Conservation (phyloP, 306 rosid species). For the Myrica gale region DNA sequence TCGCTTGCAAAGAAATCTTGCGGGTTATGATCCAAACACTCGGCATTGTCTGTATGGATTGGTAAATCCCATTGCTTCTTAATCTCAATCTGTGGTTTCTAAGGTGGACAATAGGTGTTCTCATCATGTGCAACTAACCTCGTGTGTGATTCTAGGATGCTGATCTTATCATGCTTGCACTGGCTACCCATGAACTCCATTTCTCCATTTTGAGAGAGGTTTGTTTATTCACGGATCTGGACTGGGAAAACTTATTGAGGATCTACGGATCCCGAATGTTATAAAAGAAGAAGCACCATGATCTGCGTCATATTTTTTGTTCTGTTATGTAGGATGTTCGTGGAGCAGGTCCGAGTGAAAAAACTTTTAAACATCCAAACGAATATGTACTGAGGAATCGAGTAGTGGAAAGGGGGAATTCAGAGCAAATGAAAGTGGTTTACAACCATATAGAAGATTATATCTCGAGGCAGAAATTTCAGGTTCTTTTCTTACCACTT, state of each 20-base stretch:
- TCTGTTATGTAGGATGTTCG: slow-evolving; percentile 9
- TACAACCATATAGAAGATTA: slow-evolving; percentile 5
- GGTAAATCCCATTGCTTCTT: slow-evolving; percentile 13
- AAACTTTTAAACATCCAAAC: not conserved
- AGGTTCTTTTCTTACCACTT: slow-evolving; percentile 19
- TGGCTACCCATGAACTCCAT: slow-evolving; percentile 32
- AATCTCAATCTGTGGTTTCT: not conserved
- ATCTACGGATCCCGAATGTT: not conserved
- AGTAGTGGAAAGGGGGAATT: not conserved
- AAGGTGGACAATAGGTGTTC: not conserved
- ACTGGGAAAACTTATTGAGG: not conserved
- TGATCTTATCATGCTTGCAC: slow-evolving; percentile 38
- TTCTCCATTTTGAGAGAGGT: slow-evolving; percentile 35
- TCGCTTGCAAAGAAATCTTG: slow-evolving; percentile 30
- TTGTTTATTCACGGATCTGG: slow-evolving; percentile 16
- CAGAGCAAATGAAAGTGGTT: not conserved
- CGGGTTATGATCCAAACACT: slow-evolving; percentile 32
- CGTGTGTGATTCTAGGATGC: slow-evolving; percentile 28
- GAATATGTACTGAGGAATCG: not conserved
- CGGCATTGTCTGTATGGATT: slow-evolving; percentile 34
- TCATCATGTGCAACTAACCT: not conserved
- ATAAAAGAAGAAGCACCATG: not conserved
- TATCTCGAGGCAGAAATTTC: slow-evolving; percentile 23
- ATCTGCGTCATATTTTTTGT: not conserved
- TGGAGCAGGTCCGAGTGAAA: not conserved